phyloP scores from a whole-genome alignment of 306 rosid genomes.

The Rosa chinensis region DNA sequence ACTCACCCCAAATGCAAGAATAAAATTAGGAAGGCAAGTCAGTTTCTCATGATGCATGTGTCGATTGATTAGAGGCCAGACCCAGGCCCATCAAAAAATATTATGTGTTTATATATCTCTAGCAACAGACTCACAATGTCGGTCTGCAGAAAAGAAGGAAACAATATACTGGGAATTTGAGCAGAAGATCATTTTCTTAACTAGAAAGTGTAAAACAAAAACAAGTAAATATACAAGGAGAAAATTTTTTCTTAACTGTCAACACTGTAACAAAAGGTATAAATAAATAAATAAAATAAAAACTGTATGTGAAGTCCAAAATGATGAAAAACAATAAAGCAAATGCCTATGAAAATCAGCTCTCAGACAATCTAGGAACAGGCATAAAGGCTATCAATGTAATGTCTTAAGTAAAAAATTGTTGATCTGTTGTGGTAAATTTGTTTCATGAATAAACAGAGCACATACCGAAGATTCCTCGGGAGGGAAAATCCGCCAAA shows the following conservation, averaged over 20 bases:
- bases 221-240: neutral
- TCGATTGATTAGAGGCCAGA: neutral
- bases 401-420: neutral
- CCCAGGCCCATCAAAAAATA: neutral
- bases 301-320: neutral
- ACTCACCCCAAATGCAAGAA: slow-evolving; percentile 4
- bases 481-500: slow-evolving; percentile 77
- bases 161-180: neutral
- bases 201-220: neutral
- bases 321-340: slow-evolving; percentile 9
- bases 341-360: neutral
- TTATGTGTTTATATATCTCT: neutral
- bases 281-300: neutral
- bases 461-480: slow-evolving; percentile 79
- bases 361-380: neutral
- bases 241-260: neutral
- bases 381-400: neutral
- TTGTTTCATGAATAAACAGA: neutral
- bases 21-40: neutral
- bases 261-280: neutral
- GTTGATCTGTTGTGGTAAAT: neutral
- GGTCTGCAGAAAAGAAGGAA: neutral
- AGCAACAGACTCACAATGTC: neutral
- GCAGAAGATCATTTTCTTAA: neutral
- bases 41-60: neutral